Evolutionary conservation across 371 early-diverging fungal genomes (phyloP), one percentile per base, ranked within the genome.

Genomic region (Mucor mucedo): DNA sequence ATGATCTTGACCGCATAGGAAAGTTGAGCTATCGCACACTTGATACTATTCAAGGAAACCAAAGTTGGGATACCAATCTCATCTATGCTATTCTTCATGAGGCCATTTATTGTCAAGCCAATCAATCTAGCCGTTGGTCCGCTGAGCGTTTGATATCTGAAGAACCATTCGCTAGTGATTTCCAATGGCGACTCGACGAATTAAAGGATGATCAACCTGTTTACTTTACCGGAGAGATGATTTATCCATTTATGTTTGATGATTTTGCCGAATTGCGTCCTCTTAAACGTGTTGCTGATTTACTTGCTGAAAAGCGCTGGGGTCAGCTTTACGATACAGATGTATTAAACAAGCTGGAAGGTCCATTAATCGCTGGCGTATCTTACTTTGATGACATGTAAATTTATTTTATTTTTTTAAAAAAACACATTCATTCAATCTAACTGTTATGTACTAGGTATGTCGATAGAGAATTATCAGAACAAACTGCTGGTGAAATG

Each of bases 191-290:
- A 16, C 64, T 79, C 47, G 76, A 83, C 21, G 66, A 77, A n/a
- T 60, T 84, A 6, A 52, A 62, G 39, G 58, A 67, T 5, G 72
- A 68, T 30, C 66, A 75, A 28, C 68, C 72, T 13, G 64, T 81
- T 28, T 58, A 76, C 58, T 82, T 82, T 32, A 78, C 79, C 28
- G 91, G 91, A 27, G 91, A 91, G 63, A 86, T 79, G 16, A 84
- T 91, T 64, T 89, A 87, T 58, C 88, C 89, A 32, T 90, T 89
- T 79, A 91, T 91, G 91, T 76, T 90, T 57, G 89, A 90, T 39
- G 90, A 91, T 59, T 90, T 84, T 65, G 78, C 83, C 4, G 87
- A 88, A 50, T 75, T 91, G 40, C 74, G 75, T 13, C 84, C 84
- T 13, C 68, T 90, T 27, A 86, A 85, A 47, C 77, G 79, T 2